Percentiles rank a stretch among this genome's conserved stretches.
phyloP scores from a whole-genome alignment of 495 filamentous ascomycete species.

The Xanthoparmelia taractica region DNA sequence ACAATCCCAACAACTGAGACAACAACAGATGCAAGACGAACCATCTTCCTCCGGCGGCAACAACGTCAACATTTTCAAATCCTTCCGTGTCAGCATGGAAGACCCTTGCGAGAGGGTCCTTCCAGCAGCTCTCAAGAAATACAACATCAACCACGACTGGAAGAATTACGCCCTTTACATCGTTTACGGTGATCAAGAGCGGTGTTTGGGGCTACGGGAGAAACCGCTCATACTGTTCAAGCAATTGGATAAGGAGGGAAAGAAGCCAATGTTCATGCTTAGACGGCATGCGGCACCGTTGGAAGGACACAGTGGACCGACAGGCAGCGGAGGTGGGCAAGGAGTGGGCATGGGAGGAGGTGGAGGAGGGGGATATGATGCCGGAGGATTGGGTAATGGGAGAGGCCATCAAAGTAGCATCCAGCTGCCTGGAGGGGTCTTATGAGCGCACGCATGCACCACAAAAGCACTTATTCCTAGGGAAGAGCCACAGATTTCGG shows the following conservation, averaged over 20 bases:
- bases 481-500: neutral
- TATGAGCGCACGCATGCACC: constrained; percentile 14
- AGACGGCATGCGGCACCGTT: constrained; percentile 49
- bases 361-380: constrained; percentile 10
- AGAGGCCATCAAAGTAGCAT: constrained; percentile 24
- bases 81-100: constrained; percentile 93
- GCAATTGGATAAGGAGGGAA: constrained; percentile 88
- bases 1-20: constrained; percentile 16
- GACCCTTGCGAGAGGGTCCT: constrained; percentile 97
- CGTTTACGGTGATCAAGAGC: constrained; percentile 93
- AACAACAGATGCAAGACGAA: constrained; percentile 24
- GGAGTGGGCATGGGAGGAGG: constrained; percentile 11
- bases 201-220: constrained; percentile 84
- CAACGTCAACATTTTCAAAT: constrained; percentile 92
- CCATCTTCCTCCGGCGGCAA: constrained; percentile 40
- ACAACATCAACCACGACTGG: constrained; percentile 96
- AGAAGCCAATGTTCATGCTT: constrained; percentile 99
- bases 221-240: constrained; percentile 94
- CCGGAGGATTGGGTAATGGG: constrained; percentile 20
- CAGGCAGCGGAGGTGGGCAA: constrained; percentile 9
- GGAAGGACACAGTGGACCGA: constrained; percentile 25
- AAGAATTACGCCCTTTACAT: constrained; percentile 96
- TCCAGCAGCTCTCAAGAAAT: constrained; percentile 90
- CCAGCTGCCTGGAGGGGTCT: constrained; percentile 27
- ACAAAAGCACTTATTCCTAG: neutral